Evolutionary conservation across 176 grass and related monocot species (phyloP), one percentile per base, ranked within the genome.

Genomic region (Otatea glauca): DNA sequence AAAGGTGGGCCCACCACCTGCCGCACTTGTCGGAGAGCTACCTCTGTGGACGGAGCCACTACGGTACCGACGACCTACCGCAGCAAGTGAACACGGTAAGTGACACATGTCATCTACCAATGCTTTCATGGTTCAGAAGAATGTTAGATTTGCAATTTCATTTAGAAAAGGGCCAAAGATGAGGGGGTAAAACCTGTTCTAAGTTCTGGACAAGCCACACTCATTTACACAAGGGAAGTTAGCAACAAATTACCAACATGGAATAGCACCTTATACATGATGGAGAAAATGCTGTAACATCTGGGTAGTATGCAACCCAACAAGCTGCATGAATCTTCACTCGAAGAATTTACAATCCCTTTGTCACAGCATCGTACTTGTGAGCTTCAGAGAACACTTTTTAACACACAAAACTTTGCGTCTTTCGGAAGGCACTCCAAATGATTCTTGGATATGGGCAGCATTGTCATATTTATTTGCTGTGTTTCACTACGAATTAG

Each of bases 381-480:
- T 25, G 32, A 76, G 64, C 59, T 74, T 49, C 41, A 67, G 41
- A 39, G 13, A 76, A 78, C 51, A 49, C 4, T 7, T n/a, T n/a
- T 55, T n/a, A 73, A 47, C 13, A 59, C 66, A 48, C 45, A 48
- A 66, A 79, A 68, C 61, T 65, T 72, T 72, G 47, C 18, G 59
- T 32, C 68, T 44, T 59, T 20, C 25, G 17, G 70, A 7, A 12
- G 80, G 59, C 51, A 50, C 41, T 38, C 24, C 24, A 38, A 76
- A 15, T 77, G 62, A 88, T 80, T 68, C 38, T 69, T 1, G 11
- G 84, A 70, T 49, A 38, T 60, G 23, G 8, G 60, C 16, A 75
- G 62, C 76, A 61, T 68, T 17, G 12, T 47, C 20, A 68, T 35
- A 66, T 75, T 80, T 81, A 85, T 76, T 81, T 63, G 20, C 7